Base-by-base conservation (phyloP, 164 flowering plant species). In the Dillenia turbinata region DNA sequence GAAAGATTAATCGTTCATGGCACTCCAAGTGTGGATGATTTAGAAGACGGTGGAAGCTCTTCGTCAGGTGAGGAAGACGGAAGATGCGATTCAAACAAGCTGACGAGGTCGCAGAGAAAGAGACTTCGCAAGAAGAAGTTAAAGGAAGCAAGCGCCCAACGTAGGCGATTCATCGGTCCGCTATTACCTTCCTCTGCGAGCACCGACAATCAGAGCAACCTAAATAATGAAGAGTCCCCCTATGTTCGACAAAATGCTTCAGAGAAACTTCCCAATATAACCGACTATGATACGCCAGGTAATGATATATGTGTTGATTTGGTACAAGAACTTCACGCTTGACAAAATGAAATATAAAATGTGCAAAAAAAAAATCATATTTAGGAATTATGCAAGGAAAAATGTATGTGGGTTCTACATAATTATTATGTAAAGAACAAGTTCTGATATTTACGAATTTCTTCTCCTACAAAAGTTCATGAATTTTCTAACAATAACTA, bases 81-180 rank as follows among this genome's bases (percentile, higher is more conserved):
- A 19, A 19, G 22, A 19, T 9, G 40, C 24, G 73, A 54, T 54
- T 12, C 56, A 22, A n/a, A 65, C 63, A 83, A 76, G 77, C 75
- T 80, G 47, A 79, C 77, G 2, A 80, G 88, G 63, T 81, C 86
- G 10, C 87, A 86, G 66, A 72, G 85, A 69, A 86, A 86, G 75
- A 73, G 84, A 58, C 67, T 83, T 9, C 72, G 88, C 16, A 79
- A 61, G 71, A 79, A 72, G 66, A 84, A 80, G 68, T 74, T 80
- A 14, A 79, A 69, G 61, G 76, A 76, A 68, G 81, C 70, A 10
- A 66, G 74, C 48, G 61, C 69, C 12, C 66, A 65, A 5, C 81
- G 85, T 9, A 65, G 80, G 46, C 73, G 77, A 40, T 66, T 79
- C 9, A 78, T 83, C 45, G 88, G 86, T 33, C 91, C 84, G 4